Percentiles rank a stretch among this genome's conserved stretches.
These are phyloP conservation scores for Xerocomellus intermedius DNA, from an alignment of 768 basidiomycete species.

Conservation along the genomic window DNA sequence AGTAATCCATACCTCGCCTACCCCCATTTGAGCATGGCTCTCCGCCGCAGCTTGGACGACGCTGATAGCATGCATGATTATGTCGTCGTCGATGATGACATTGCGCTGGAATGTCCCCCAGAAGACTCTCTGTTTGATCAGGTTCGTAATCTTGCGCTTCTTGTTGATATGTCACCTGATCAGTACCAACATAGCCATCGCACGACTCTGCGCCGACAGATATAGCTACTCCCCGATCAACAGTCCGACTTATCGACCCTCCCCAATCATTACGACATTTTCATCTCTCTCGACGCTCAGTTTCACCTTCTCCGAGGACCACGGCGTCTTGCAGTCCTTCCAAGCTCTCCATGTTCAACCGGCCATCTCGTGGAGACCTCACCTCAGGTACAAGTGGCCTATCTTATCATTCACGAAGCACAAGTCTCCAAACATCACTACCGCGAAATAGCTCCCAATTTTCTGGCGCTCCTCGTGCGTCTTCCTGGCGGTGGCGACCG, in stretches of 20 bases:
- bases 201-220: conserved; percentile 21
- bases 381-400: conserved; percentile 27
- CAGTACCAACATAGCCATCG: conserved; percentile 20
- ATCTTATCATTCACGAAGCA: conserved; percentile 45
- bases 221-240: conserved; percentile 31
- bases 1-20: conserved; percentile 44
- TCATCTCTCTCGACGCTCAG: conserved; percentile 41
- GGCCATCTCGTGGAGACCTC: conserved; percentile 27
- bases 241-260: conserved; percentile 36
- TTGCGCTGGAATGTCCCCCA: conserved; percentile 26
- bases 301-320: conserved; percentile 40
- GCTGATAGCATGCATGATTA: conserved; percentile 38
- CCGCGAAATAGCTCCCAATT: conserved; percentile 13
- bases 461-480: conserved; percentile 9
- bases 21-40: conserved; percentile 34
- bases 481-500: conserved; percentile 56
- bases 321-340: conserved; percentile 36
- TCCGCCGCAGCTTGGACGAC: conserved; percentile 33
- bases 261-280: conserved; percentile 41
- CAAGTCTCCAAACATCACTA: conserved; percentile 48
- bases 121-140: conserved; percentile 13
- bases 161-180: conserved; percentile 21
- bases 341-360: conserved; percentile 45
- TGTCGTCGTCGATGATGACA: conserved; percentile 39
- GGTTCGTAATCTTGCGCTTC: conserved; percentile 30